phyloP scores from a whole-genome alignment of 768 basidiomycete species.

The Fomitopsis pulvina region DNA sequence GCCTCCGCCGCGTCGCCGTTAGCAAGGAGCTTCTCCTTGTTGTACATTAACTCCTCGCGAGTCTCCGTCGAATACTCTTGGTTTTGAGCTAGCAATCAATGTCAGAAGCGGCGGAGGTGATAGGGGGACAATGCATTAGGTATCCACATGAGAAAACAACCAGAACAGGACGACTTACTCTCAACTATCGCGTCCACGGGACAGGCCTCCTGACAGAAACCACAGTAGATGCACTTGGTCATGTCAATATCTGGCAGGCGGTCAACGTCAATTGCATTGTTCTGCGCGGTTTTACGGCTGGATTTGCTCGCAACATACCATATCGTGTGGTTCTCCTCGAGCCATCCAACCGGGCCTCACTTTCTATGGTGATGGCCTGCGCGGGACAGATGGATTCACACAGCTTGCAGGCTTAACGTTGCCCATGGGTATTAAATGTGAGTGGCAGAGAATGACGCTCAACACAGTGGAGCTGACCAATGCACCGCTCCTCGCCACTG shows the following conservation, averaged over 20 bases:
- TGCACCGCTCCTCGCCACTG: slow-evolving; percentile 97
- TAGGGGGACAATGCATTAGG: background rate
- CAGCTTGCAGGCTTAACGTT: slow-evolving; percentile 84
- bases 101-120: background rate
- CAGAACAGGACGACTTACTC: slow-evolving; percentile 46
- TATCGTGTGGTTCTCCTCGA: slow-evolving; percentile 97
- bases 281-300: background rate
- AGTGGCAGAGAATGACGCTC: background rate
- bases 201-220: slow-evolving; percentile 99
- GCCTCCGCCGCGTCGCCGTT: slow-evolving; percentile 97
- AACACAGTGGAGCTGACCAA: slow-evolving; percentile 53
- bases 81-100: slow-evolving; percentile 69
- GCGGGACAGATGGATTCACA: slow-evolving; percentile 99
- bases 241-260: slow-evolving; percentile 82
- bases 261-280: background rate
- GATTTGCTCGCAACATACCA: slow-evolving; percentile 40
- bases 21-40: slow-evolving; percentile 96
- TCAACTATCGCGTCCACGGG: slow-evolving; percentile 99
- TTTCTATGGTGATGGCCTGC: slow-evolving; percentile 99
- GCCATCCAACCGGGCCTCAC: slow-evolving; percentile 91
- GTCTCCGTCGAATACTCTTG: slow-evolving; percentile 97
- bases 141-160: background rate
- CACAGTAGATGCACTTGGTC: slow-evolving; percentile 99
- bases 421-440: background rate
- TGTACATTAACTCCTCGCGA: slow-evolving; percentile 96